A percentile compares a stretch with the other conserved stretches of the same genome.
These are phyloP conservation scores for Circinella minor DNA, from an alignment of 371 early-diverging fungal species.

Conservation along the genomic window DNA sequence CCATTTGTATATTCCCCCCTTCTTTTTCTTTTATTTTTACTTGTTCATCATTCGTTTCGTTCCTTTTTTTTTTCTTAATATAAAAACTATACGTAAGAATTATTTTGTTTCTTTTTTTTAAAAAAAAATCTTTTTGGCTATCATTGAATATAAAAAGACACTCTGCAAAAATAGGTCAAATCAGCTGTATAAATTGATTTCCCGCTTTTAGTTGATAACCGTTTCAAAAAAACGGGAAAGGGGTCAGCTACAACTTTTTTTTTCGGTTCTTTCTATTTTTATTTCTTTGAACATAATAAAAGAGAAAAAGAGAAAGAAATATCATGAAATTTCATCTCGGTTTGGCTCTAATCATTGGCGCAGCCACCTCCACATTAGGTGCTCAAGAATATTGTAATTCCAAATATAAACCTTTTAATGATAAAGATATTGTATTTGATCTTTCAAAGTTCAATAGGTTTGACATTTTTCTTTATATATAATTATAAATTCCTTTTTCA, in stretches of 20 bases:
- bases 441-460: slow-evolving; percentile 27
- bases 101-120: too few species aligned
- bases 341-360: slow-evolving; percentile 3
- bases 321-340: slow-evolving; percentile 18
- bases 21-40: too few species aligned
- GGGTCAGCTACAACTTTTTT: not conserved
- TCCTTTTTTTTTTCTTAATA: not conserved
- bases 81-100: too few species aligned
- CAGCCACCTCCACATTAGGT: slow-evolving; percentile 11
- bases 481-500: too few species aligned
- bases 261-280: not conserved
- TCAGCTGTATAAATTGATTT: too few species aligned
- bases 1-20: too few species aligned
- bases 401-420: slow-evolving; percentile 5
- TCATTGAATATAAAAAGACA: too few species aligned
- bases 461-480: not conserved
- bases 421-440: slow-evolving; percentile 18
- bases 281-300: not conserved
- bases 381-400: slow-evolving; percentile 21
- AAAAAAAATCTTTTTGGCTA: too few species aligned
- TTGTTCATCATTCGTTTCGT: not conserved
- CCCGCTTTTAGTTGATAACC: too few species aligned
- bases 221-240: too few species aligned
- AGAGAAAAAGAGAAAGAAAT: not conserved
- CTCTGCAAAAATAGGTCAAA: too few species aligned